phyloP scores from a whole-genome alignment of 2,329 filamentous ascomycete species.

The Exophiala xenobiotica region DNA sequence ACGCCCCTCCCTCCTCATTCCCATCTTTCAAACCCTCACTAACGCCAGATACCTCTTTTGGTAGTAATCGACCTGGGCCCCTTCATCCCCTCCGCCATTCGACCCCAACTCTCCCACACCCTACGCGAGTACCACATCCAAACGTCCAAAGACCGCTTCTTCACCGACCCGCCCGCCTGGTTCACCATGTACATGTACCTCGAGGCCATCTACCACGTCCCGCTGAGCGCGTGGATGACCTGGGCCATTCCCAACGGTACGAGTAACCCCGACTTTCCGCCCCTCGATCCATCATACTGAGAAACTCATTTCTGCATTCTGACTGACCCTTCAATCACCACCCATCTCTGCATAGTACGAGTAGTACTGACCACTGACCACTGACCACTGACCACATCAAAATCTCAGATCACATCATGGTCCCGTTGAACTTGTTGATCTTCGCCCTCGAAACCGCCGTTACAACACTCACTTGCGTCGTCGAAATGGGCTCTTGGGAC shows the following conservation, averaged over 20 bases:
- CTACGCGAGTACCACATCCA: conserved; percentile 59
- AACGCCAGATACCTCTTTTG: background rate
- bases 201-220: conserved; percentile 62
- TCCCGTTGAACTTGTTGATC: conserved; percentile 60
- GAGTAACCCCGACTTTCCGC: background rate
- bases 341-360: too few species aligned
- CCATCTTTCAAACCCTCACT: too few species aligned
- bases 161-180: conserved; percentile 58
- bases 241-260: conserved; percentile 54
- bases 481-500: conserved; percentile 60
- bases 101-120: conserved; percentile 49
- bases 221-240: conserved; percentile 60
- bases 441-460: conserved; percentile 60
- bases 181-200: conserved; percentile 59
- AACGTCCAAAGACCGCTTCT: conserved; percentile 65
- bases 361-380: too few species aligned
- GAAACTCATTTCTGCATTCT: too few species aligned
- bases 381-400: too few species aligned
- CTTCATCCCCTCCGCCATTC: conserved; percentile 56
- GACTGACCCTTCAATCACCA: too few species aligned
- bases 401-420: conserved; percentile 52
- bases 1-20: too few species aligned
- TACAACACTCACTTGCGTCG: conserved; percentile 63
- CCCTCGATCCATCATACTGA: too few species aligned
- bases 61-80: conserved; percentile 61